phyloP scores from a whole-genome alignment of 2,329 filamentous ascomycete species.

The Exophiala oligosperma region DNA sequence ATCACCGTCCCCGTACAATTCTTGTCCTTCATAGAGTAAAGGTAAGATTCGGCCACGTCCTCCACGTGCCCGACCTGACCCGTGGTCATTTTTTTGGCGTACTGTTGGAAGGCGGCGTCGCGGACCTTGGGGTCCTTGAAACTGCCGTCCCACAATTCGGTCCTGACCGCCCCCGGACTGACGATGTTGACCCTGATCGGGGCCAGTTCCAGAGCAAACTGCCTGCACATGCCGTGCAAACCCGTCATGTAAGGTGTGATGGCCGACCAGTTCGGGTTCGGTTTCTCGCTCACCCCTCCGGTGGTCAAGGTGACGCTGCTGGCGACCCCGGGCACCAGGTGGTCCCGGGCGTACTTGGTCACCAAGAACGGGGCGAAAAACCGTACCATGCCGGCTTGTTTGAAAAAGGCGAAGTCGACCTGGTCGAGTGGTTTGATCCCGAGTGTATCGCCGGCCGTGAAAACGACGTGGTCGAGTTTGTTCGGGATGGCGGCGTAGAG shows the following conservation, averaged over 20 bases:
- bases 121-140: slow-evolving; percentile 27
- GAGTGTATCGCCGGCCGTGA: slow-evolving; percentile 49
- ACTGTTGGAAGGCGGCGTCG: slow-evolving; percentile 27
- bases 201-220: slow-evolving; percentile 43
- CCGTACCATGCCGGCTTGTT: slow-evolving; percentile 36
- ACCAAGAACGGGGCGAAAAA: slow-evolving; percentile 39
- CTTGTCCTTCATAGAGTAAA: slow-evolving; percentile 47
- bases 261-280: slow-evolving; percentile 37
- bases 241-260: slow-evolving; percentile 31
- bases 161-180: slow-evolving; percentile 43
- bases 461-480: slow-evolving; percentile 52
- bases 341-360: slow-evolving; percentile 36
- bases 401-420: slow-evolving; percentile 29
- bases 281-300: slow-evolving; percentile 39
- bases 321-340: slow-evolving; percentile 30
- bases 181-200: slow-evolving; percentile 47
- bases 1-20: slow-evolving; percentile 41
- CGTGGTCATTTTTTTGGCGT: slow-evolving; percentile 32
- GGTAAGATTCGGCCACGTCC: slow-evolving; percentile 47
- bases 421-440: slow-evolving; percentile 30
- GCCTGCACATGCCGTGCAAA: slow-evolving; percentile 37
- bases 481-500: slow-evolving; percentile 35
- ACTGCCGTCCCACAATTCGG: slow-evolving; percentile 40
- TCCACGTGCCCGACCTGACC: slow-evolving; percentile 34
- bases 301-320: slow-evolving; percentile 45